Evolutionary conservation across 2,329 filamentous ascomycete species (phyloP).

Genomic region (Alternaria rosae): DNA sequence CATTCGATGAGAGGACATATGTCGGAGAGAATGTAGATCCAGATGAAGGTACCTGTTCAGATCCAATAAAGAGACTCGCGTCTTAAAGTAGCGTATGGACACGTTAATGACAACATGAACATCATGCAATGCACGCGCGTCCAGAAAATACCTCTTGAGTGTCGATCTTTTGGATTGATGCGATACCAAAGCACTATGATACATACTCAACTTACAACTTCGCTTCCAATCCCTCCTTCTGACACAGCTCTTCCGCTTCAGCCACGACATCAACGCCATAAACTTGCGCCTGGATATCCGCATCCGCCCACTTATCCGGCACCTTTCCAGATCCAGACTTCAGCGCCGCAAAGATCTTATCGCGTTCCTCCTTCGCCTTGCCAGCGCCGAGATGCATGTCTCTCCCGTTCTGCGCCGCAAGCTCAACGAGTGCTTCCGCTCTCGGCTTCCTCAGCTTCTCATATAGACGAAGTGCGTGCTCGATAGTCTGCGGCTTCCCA

Average conservation of each 20-base stretch:
- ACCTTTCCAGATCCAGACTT: conserved; percentile 54
- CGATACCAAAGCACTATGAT: not conserved
- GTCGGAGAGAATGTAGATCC: conserved; percentile 23
- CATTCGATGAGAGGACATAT: conserved; percentile 27
- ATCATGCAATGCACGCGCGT: not conserved
- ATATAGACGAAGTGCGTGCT: conserved; percentile 63
- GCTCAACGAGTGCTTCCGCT: conserved; percentile 64
- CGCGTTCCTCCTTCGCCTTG: conserved; percentile 65
- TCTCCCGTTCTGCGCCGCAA: conserved; percentile 63
- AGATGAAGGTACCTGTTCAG: not conserved
- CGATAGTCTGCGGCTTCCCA: conserved; percentile 54
- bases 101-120: not conserved
- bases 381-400: conserved; percentile 65
- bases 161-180: not conserved
- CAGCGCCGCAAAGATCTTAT: conserved; percentile 61
- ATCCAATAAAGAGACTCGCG: not conserved
- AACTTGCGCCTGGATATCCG: conserved; percentile 58
- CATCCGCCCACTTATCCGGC: conserved; percentile 62
- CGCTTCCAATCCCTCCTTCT: conserved; percentile 37
- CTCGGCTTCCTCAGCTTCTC: conserved; percentile 64
- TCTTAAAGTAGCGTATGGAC: not conserved
- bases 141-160: not conserved
- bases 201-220: conserved; percentile 26
- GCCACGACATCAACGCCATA: conserved; percentile 57
- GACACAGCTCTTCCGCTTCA: conserved; percentile 55